These are phyloP conservation scores for Cicer chorassanicum DNA, from an alignment of 306 rosid species.

Conservation along the genomic window DNA sequence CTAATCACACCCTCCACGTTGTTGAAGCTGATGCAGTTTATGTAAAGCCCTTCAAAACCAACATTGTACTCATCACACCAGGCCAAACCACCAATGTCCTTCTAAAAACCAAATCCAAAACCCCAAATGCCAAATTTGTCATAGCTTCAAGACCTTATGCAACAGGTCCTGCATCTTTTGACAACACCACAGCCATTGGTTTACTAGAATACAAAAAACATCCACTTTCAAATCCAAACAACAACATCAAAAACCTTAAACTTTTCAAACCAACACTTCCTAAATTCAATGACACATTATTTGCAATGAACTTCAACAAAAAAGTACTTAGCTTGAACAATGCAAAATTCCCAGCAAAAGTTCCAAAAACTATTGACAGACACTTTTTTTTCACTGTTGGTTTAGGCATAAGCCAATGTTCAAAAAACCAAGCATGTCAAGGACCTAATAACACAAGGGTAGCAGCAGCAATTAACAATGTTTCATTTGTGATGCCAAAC, in stretches of 20 bases:
- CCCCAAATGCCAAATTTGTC: conserved; percentile 60
- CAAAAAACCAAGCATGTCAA: conserved; percentile 57
- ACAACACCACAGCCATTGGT: conserved; percentile 71
- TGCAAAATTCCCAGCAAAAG: conserved; percentile 63
- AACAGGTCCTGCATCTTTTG: conserved; percentile 67
- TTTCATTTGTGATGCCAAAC: conserved; percentile 70
- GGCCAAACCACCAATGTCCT: conserved; percentile 75
- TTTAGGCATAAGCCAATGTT: conserved; percentile 59
- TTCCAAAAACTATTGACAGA: conserved; percentile 56
- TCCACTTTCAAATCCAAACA: conserved; percentile 37
- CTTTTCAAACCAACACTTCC: conserved; percentile 61
- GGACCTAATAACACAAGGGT: conserved; percentile 69
- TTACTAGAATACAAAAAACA: conserved; percentile 59
- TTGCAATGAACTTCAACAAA: conserved; percentile 56
- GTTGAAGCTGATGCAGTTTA: conserved; percentile 79
- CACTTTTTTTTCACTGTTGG: conserved; percentile 74
- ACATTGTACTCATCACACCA: conserved; percentile 65
- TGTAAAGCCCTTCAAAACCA: conserved; percentile 63
- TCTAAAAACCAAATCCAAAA: conserved; percentile 56
- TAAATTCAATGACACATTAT: conserved; percentile 63
- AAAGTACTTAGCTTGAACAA: conserved; percentile 60
- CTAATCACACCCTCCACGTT: conserved; percentile 69
- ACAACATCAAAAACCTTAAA: conserved; percentile 49
- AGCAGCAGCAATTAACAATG: conserved; percentile 64
- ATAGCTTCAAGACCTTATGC: conserved; percentile 69